Base-by-base conservation (phyloP, 306 rosid genomes). In the Glycine latifolia region DNA sequence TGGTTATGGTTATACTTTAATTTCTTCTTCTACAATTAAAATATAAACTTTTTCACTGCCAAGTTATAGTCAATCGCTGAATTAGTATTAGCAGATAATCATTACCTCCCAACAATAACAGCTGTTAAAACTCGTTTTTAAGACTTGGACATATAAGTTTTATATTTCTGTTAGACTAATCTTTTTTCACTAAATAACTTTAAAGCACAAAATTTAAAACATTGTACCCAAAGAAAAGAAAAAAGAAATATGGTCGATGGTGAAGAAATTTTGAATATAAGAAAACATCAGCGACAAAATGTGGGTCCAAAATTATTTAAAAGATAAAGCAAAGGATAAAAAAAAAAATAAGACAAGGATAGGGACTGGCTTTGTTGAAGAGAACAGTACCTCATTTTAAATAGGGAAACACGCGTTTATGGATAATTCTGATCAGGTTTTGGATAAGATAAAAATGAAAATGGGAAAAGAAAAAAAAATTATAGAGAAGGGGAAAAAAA, bases 91-190 rank as follows among this genome's bases (percentile, higher is more conserved):
- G 73, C 39, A 56, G 2, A 68, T 7, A 58, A 54, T 20, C 54
- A 54, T n/a, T 8, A 20, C 43, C 67, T 82, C 50, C 49, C 73
- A 47, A 37, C 48, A 37, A 37, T 53, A 17, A 46, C 60, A 76
- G 73, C 78, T 82, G 78, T 82, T 35, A 75, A 82, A 75, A 82
- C 71, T 75, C 80, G 54, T 81, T 81, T 75, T 4, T 20, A 14
- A 16, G 77, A 35, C 65, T 73, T 6, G 37, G 37, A 20, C 37
- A 7, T 20, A 16, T 20, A 16, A 16, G 56, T 17, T 10, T 44
- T 17, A 68, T 16, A 0, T 12, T 46, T 44, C 37, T 4, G 48
- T 17, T 4, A 3, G 33, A 26, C 1, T 26, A 10, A 16, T 69
- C n/a, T 44, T 67, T 67, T 67, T 43, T 8, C 10, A 6, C 31